These are phyloP conservation scores for Orobanche coerulescens DNA, from an alignment of 257 asterid species.

Conservation along the genomic window DNA sequence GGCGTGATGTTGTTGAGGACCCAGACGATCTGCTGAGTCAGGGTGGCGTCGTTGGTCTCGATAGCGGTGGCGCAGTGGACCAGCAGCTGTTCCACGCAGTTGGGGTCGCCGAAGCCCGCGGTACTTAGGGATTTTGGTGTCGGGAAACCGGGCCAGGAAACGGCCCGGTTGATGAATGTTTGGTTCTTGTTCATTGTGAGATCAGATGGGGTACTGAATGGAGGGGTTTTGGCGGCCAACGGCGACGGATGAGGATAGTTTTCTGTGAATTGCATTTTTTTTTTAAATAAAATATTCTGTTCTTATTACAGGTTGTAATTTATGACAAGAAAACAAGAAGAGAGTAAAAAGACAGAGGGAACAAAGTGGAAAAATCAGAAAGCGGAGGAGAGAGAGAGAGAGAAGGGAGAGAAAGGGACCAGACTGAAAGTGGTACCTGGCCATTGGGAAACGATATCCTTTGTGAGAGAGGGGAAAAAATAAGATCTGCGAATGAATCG, in stretches of 20 bases:
- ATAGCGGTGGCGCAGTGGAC: slow-evolving; percentile 88
- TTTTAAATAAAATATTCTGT: no score
- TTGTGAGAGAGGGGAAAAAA: not conserved
- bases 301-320: not conserved
- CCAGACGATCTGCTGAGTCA: slow-evolving; percentile 91
- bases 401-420: slow-evolving; percentile 62
- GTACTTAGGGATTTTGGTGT: slow-evolving; percentile 36
- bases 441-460: slow-evolving; percentile 54
- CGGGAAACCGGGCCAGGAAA: slow-evolving; percentile 60
- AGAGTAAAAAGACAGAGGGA: not conserved
- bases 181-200: slow-evolving; percentile 40
- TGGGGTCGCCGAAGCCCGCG: slow-evolving; percentile 49
- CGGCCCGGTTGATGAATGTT: slow-evolving; percentile 18
- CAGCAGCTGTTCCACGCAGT: slow-evolving; percentile 87
- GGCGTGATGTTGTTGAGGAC: slow-evolving; percentile 93
- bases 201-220: no score
- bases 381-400: slow-evolving; percentile 1
- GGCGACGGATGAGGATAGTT: slow-evolving; percentile 34
- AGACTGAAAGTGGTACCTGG: slow-evolving; percentile 69
- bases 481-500: slow-evolving; percentile 33
- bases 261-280: slow-evolving; percentile 58
- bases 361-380: not conserved
- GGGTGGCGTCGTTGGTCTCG: slow-evolving; percentile 78
- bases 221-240: slow-evolving; percentile 26
- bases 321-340: not conserved